A percentile compares a stretch with the other conserved stretches of the same genome.
phyloP scores from a whole-genome alignment of 164 flowering plant genomes.

The Magnolia sinica region DNA sequence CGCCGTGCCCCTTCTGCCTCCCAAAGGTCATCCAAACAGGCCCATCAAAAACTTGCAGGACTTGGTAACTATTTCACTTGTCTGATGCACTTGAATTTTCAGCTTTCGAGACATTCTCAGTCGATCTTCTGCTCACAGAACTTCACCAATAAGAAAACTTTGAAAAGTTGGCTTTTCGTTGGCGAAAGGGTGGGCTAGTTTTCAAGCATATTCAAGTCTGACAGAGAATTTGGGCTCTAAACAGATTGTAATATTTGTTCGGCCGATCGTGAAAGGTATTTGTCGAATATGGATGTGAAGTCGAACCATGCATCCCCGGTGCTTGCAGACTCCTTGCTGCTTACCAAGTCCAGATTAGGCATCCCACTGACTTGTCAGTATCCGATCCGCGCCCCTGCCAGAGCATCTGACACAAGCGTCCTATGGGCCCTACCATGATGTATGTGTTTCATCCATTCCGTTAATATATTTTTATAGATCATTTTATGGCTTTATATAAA shows the following conservation, averaged over 20 bases:
- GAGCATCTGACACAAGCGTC: too few species aligned
- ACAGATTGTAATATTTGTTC: background rate
- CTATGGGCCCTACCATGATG: too few species aligned
- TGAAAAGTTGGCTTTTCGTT: conserved; percentile 66
- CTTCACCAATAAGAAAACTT: conserved; percentile 44
- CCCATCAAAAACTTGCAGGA: background rate
- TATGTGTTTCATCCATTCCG: too few species aligned
- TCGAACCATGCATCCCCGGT: conserved; percentile 8
- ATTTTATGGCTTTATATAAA: too few species aligned
- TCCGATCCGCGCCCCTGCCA: too few species aligned
- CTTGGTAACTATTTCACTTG: background rate
- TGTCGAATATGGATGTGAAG: background rate
- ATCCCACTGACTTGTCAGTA: conserved; percentile 7
- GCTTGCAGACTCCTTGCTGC: conserved; percentile 11
- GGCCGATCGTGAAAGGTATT: background rate
- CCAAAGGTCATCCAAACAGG: background rate
- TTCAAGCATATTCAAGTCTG: background rate
- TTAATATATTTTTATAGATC: too few species aligned
- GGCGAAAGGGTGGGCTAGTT: conserved; percentile 52
- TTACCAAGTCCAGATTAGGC: conserved; percentile 14
- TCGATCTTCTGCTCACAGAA: conserved; percentile 47
- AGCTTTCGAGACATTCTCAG: conserved; percentile 36
- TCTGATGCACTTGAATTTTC: background rate
- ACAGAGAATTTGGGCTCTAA: background rate
- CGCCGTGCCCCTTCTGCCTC: background rate